These are phyloP conservation scores for Lenzites betulinus DNA, from an alignment of 768 basidiomycete species.

Conservation along the genomic window DNA sequence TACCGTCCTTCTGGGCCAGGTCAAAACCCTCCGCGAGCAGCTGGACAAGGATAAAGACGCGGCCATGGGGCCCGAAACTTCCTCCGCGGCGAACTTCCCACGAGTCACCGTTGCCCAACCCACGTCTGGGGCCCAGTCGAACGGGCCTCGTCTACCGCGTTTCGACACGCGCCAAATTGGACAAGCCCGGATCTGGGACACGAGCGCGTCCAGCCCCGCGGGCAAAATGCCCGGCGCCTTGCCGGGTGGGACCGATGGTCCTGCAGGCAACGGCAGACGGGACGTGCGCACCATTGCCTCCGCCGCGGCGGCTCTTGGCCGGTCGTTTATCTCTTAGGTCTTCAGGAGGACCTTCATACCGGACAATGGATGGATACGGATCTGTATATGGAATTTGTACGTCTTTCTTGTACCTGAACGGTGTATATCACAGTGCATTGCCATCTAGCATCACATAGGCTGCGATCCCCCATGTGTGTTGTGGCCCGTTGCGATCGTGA, in stretches of 20 bases:
- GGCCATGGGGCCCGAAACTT: not conserved
- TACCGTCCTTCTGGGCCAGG: conserved; percentile 53
- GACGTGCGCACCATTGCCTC: conserved; percentile 17
- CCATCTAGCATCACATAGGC: not conserved
- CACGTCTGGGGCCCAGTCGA: not conserved
- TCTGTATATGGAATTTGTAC: not conserved
- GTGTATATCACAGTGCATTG: not conserved
- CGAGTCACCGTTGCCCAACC: not conserved
- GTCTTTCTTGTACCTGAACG: not conserved
- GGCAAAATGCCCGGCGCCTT: conserved; percentile 28
- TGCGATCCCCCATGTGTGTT: not conserved
- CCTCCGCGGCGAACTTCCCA: not conserved
- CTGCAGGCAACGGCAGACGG: conserved; percentile 1
- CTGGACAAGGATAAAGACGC: conserved; percentile 49
- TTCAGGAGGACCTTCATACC: too few species aligned
- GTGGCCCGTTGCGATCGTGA: too few species aligned
- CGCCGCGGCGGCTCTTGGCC: conserved; percentile 19
- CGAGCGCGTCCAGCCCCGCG: not conserved
- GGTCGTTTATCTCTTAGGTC: conserved; percentile 24
- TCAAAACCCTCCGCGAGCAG: conserved; percentile 64
- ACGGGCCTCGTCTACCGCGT: not conserved
- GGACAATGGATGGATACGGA: not conserved
- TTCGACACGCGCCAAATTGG: conserved; percentile 18
- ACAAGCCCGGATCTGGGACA: conserved; percentile 26
- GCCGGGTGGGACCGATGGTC: conserved; percentile 7